These are phyloP conservation scores for Malus hybrid DNA, from an alignment of 331 rosid genomes.

Conservation along the genomic window DNA sequence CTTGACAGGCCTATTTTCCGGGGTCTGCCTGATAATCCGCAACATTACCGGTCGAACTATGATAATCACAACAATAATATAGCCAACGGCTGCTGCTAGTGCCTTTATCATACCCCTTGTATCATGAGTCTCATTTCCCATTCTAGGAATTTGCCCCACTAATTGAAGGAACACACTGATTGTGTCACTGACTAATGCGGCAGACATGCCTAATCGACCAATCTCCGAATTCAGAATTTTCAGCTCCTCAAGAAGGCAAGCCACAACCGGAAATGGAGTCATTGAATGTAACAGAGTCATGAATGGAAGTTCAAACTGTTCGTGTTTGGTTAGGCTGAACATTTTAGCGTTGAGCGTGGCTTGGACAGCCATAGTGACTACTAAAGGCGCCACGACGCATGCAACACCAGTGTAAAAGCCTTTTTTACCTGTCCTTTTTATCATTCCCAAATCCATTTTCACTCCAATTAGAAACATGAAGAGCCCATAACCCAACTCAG, in stretches of 20 bases:
- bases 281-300: neutral
- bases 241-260: conserved; percentile 2
- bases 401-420: conserved; percentile 13
- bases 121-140: no score
- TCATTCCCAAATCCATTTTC: conserved; percentile 33
- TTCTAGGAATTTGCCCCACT: neutral
- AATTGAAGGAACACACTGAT: neutral
- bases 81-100: neutral
- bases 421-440: conserved; percentile 27
- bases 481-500: conserved; percentile 18
- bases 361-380: neutral
- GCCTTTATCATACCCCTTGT: neutral
- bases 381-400: neutral
- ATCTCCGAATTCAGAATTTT: neutral
- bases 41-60: conserved; percentile 27
- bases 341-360: neutral
- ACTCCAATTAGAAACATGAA: conserved; percentile 24
- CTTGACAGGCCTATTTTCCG: conserved; percentile 37
- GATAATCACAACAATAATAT: neutral
- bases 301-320: neutral
- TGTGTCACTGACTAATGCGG: conserved; percentile 5
- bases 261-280: neutral
- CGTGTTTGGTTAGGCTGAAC: neutral
- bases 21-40: conserved; percentile 35
- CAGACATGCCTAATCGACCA: neutral